These are phyloP conservation scores for Mycena floridula DNA, from an alignment of 768 basidiomycete genomes.

Conservation along the genomic window DNA sequence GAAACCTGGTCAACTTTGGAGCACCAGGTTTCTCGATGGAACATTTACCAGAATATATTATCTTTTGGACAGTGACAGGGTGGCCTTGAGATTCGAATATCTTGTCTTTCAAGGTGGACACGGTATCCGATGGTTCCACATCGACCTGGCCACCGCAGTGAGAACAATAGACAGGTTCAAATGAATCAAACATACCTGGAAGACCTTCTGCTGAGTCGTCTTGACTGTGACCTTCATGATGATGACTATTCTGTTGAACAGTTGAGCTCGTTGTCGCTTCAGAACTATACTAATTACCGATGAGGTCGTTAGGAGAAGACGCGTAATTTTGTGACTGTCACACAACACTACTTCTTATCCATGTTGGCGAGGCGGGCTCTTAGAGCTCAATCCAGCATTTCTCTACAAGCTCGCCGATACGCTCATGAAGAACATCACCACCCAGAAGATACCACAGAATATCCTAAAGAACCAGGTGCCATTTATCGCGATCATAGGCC, in stretches of 20 bases:
- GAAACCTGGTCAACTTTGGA: conserved; percentile 4
- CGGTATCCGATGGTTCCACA: conserved; percentile 67
- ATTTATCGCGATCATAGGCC: not conserved
- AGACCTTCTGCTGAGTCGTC: conserved; percentile 91
- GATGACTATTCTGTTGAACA: too few species aligned
- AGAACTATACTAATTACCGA: too few species aligned
- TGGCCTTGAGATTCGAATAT: conserved; percentile 75
- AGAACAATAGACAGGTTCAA: not conserved
- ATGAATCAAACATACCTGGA: conserved; percentile 47
- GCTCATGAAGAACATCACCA: conserved; percentile 37
- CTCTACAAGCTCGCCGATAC: too few species aligned
- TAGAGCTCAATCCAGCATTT: too few species aligned
- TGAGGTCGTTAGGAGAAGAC: too few species aligned
- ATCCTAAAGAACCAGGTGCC: conserved; percentile 56
- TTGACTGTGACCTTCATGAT: conserved; percentile 93
- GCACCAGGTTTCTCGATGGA: conserved; percentile 3
- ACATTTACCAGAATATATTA: conserved; percentile 84
- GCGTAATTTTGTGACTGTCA: too few species aligned
- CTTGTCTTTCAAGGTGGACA: conserved; percentile 78
- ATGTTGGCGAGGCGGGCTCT: too few species aligned
- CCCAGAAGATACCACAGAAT: conserved; percentile 30
- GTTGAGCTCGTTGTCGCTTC: too few species aligned
- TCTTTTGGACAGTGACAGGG: conserved; percentile 71
- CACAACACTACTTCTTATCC: not conserved
- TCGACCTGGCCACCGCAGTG: conserved; percentile 49